Evolutionary conservation across 1,284 basidiomycete species (phyloP).

Genomic region (Apiotrichum sp.): DNA sequence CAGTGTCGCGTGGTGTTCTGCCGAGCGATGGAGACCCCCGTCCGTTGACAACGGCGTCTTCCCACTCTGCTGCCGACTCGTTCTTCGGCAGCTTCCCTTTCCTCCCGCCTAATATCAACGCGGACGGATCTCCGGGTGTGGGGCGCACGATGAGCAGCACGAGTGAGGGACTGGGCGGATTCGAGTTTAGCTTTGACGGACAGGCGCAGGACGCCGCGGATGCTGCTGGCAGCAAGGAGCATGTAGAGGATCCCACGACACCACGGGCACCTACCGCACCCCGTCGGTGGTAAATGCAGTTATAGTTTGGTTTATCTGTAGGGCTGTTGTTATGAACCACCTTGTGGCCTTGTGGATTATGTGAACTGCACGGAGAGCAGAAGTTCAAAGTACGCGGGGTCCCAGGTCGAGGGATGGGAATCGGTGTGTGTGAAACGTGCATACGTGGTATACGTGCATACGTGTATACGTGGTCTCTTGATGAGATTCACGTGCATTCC

Average conservation of each 20-base stretch:
- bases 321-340: neutral
- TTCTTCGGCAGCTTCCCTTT: constrained; percentile 44
- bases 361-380: no score
- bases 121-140: constrained; percentile 4
- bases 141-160: constrained; percentile 24
- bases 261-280: neutral
- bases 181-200: constrained; percentile 36
- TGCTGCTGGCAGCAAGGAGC: neutral
- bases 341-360: no score
- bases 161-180: constrained; percentile 36
- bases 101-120: constrained; percentile 34
- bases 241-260: constrained; percentile 2
- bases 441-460: no score
- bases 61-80: constrained; percentile 34
- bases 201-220: neutral
- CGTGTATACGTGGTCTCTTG: no score
- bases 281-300: neutral
- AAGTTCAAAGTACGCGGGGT: no score
- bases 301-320: neutral
- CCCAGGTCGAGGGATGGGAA: no score
- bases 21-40: constrained; percentile 1
- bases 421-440: no score
- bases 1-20: neutral
- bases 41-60: constrained; percentile 13
- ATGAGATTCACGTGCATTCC: no score